Base-by-base conservation (phyloP, 805 yeast genomes). In the Saccharomycopsis sp. region DNA sequence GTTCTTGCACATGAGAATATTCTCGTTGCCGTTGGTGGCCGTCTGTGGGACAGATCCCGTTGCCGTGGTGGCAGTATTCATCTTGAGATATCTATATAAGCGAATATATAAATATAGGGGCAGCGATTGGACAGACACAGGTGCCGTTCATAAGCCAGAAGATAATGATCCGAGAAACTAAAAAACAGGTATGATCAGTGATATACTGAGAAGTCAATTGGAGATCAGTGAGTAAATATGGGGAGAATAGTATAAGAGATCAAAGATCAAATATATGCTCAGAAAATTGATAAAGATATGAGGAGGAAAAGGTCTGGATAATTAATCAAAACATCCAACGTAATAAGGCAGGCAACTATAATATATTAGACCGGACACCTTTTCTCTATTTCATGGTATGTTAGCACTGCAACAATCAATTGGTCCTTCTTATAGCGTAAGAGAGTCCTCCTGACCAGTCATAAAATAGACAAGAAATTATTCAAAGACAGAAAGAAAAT, bases 301-400 rank as follows among this genome's bases (percentile, higher is more conserved):
- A 29, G 38, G 12, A 29, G 38, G 38, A 29, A 29, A 29, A 29
- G 38, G 12, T 29, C 12, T 29, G 38, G 38, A 44, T 44, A 44
- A 44, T 44, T 44, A 44, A 44, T 44, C 49, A 44, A 44, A 44
- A 44, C 49, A 44, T 44, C 49, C 49, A 44, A 44, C 12, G 49
- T 44, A 12, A 29, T 29, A 29, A 7, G 38, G 38, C 38, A 29
- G 38, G 38, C 38, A 12, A n/a, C n/a, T n/a, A n/a, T n/a, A n/a
- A n/a, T n/a, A n/a, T n/a, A n/a, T n/a, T n/a, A n/a, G n/a, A n/a
- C n/a, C n/a, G n/a, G n/a, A n/a, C n/a, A n/a, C 38, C 12, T 29
- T 29, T 29, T 12, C 38, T 29, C 38, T 29, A 29, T 29, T 29
- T 5, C 38, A 29, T 29, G 38, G 12, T 29, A 29, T 29, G 5